Evolutionary conservation across 805 yeast genomes (phyloP), one percentile per base, ranked within the genome.

Genomic region (Candida golubevii): DNA sequence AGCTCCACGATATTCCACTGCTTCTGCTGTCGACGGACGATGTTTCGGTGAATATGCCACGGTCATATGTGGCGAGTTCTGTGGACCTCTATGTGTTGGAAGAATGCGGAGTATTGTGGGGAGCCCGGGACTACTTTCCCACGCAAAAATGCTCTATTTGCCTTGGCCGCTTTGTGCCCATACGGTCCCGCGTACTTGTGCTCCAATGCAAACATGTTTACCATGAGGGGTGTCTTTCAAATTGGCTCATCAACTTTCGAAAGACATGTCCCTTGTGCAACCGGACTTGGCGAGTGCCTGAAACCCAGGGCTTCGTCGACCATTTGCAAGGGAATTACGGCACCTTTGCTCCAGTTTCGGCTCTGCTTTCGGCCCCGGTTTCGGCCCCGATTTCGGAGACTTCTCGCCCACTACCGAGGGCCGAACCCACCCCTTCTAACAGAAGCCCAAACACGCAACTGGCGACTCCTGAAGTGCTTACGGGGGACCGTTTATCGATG

Each of bases 181-280:
- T 78, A 29, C 65, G 62, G 44, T 67, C 77, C 18, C 63, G 66
- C 38, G 78, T 81, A 14, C 66, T 80, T 62, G 65, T 72, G 18
- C 65, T 81, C 39, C 80, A 79, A 7, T 81, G 86, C 56, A 74
- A 75, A 41, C 86, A 81, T 58, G 77, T 79, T 49, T 81, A 72
- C 61, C 86, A 81, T 55, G 74, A 72, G 36, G 65, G 63, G 26
- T 81, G 86, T 56, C 71, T 81, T 39, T 66, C 80, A 23, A 78
- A 77, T 46, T 81, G 86, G 86, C 68, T 80, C 35, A 69, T 80
- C 12, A 67, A 69, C 48, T 77, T 79, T 53, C 68, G 74, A 41
- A 67, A 78, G 45, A 64, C 67, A 31, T 81, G 86, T 53, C 86
- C 86, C 2, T 71, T 81, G 44, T 81, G 86, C 61, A 79, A 79